Percentiles rank a stretch among this genome's conserved stretches.
Conservation (phyloP, 805 yeast genomes). For the Yarrowia deformans region DNA sequence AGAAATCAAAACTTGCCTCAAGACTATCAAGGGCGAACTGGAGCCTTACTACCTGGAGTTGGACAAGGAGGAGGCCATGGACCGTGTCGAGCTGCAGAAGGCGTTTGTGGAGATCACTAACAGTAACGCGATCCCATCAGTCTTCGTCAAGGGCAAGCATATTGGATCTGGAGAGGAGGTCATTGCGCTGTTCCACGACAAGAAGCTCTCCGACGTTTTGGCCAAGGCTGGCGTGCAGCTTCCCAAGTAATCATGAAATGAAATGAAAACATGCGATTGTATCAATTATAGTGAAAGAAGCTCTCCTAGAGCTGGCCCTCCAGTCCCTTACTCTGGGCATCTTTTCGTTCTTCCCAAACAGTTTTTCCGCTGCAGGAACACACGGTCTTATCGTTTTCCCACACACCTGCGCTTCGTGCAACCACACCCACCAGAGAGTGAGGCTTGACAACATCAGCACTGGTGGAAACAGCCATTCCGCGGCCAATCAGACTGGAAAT, state of each 20-base stretch:
- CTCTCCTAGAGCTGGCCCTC: constrained; percentile 29
- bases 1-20: constrained; percentile 19
- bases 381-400: constrained; percentile 94
- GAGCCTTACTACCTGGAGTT: constrained; percentile 56
- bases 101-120: constrained; percentile 66
- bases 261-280: constrained; percentile 12
- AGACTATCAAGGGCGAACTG: constrained; percentile 31
- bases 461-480: constrained; percentile 52
- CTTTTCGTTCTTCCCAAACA: constrained; percentile 91
- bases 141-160: constrained; percentile 64
- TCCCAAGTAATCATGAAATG: constrained; percentile 3
- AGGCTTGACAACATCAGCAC: constrained; percentile 43
- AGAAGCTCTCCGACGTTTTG: constrained; percentile 22
- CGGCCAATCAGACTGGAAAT: constrained; percentile 76
- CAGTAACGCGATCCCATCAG: constrained; percentile 73
- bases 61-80: constrained; percentile 57
- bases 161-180: constrained; percentile 61
- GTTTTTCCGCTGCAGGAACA: constrained; percentile 96
- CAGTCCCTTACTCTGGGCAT: constrained; percentile 68
- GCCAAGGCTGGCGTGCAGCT: constrained; percentile 29
- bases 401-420: constrained; percentile 95
- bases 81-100: constrained; percentile 61
- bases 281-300: neutral
- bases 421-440: constrained; percentile 75
- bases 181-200: constrained; percentile 43